Percentiles rank a stretch among this genome's conserved stretches.
Evolutionary conservation across 2,329 filamentous ascomycete species (phyloP).

Genomic region (Bipolaris zeicola): DNA sequence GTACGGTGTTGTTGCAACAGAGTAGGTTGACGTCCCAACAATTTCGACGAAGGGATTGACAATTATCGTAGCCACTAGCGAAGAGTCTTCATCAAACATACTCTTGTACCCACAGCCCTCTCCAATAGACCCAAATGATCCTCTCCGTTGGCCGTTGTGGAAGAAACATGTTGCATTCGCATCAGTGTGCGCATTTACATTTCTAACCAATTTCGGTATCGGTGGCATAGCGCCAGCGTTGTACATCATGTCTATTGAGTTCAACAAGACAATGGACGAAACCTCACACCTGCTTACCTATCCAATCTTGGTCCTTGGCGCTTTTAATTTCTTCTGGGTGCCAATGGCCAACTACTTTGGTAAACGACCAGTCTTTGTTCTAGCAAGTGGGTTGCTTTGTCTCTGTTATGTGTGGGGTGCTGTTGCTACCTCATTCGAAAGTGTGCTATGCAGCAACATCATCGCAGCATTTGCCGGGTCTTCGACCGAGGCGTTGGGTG

Average conservation of each 20-base stretch:
- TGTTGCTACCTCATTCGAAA: constrained; percentile 48
- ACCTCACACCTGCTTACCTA: constrained; percentile 50
- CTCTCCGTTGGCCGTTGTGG: constrained; percentile 54
- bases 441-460: constrained; percentile 54
- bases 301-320: constrained; percentile 55
- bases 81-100: constrained; percentile 20
- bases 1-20: constrained; percentile 46
- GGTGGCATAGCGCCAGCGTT: constrained; percentile 53
- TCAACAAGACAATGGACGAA: constrained; percentile 53
- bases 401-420: constrained; percentile 56
- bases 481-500: constrained; percentile 54
- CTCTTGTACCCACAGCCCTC: constrained; percentile 58
- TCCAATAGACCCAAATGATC: constrained; percentile 55
- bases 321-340: constrained; percentile 61
- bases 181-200: constrained; percentile 53
- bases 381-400: constrained; percentile 53
- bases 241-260: constrained; percentile 54
- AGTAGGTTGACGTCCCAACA: constrained; percentile 11
- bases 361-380: constrained; percentile 55
- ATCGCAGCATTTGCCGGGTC: constrained; percentile 54
- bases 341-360: constrained; percentile 56
- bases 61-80: neutral
- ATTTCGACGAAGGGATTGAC: neutral
- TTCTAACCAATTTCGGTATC: constrained; percentile 55
- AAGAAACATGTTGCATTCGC: constrained; percentile 52